Evolutionary conservation across 192 early-diverging fungal genomes (phyloP), one percentile per base, ranked within the genome.

Genomic region (Coemansia sp.): DNA sequence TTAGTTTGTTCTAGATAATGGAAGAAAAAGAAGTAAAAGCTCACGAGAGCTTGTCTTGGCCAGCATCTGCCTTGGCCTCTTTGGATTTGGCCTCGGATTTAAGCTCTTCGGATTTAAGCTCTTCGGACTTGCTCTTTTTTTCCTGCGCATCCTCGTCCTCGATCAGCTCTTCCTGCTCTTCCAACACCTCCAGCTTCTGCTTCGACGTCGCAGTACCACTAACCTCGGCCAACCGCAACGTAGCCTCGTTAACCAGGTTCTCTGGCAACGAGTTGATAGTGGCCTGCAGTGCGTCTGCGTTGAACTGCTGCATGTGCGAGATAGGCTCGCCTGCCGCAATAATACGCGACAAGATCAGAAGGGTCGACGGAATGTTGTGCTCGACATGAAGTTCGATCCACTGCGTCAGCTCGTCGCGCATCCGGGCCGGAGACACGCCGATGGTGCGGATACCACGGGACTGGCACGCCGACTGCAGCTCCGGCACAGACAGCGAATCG

Each of bases 91-190:
- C 7, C 38, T 40, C 14, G 38, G 38, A 6, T 4, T 21, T 15
- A 15, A 11, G 25, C 52, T 54, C 25, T n/a, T 52, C 11, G 25
- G 14, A 17, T 20, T 56, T 25, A 28, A 37, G 3, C 9, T 58
- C 23, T 5, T 44, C 37, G 0, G 36, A 36, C 9, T 24, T 73
- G 12, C 78, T 9, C 51, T 63, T 62, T 18, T 65, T 52, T 66
- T 79, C 73, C 63, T 92, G 84, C 56, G 88, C 93, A 44, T 87
- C 84, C 76, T 98, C 96, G 62, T 97, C 94, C 64, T 90, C 91
- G 65, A 98, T 97, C 59, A 98, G 83, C 68, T 98, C 95, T 74
- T 98, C 92, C 77, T 98, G 96, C 74, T 98, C 88, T 60, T 95
- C 88, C 53, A 98, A 71, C 31, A 97, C 92, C 58, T 95, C 91